Evolutionary conservation across 805 yeast genomes (phyloP).

Genomic region (Suhomyces sp.): DNA sequence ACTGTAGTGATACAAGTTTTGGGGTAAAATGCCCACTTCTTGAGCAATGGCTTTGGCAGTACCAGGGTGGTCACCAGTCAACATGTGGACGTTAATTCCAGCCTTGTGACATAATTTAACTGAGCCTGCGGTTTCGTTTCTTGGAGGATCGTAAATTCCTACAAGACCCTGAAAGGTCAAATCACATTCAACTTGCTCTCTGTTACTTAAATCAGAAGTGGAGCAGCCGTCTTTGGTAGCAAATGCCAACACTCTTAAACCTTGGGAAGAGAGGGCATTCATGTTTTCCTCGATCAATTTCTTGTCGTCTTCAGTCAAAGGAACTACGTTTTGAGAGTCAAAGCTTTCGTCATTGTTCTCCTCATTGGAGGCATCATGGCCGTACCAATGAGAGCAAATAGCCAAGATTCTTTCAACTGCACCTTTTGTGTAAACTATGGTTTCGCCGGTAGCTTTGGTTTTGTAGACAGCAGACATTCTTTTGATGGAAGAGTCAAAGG

Average conservation of each 20-base stretch:
- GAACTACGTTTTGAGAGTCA: conserved; percentile 15
- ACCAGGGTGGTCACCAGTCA: conserved; percentile 78
- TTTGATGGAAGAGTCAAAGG: conserved; percentile 72
- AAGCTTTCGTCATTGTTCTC: conserved; percentile 15
- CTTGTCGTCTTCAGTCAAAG: conserved; percentile 42
- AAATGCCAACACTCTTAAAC: conserved; percentile 60
- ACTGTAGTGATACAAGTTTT: conserved; percentile 52
- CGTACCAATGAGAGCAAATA: conserved; percentile 55
- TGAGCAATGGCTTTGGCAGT: conserved; percentile 79
- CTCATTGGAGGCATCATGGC: conserved; percentile 20
- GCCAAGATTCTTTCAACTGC: conserved; percentile 69
- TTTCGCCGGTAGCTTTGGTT: conserved; percentile 15
- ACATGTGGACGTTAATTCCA: conserved; percentile 77
- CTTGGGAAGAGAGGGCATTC: conserved; percentile 58
- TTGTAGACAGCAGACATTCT: conserved; percentile 65
- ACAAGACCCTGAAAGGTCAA: conserved; percentile 63
- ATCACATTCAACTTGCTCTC: conserved; percentile 47
- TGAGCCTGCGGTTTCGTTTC: conserved; percentile 62
- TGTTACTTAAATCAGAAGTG: conserved; percentile 17
- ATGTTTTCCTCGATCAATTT: conserved; percentile 50
- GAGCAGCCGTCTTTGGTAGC: conserved; percentile 42
- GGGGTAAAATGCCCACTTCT: conserved; percentile 71
- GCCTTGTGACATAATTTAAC: conserved; percentile 69
- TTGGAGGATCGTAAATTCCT: conserved; percentile 81
- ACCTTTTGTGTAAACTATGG: conserved; percentile 58